Evolutionary conservation across 2,329 filamentous ascomycete species (phyloP).

Genomic region (Fusarium austroafricanum): DNA sequence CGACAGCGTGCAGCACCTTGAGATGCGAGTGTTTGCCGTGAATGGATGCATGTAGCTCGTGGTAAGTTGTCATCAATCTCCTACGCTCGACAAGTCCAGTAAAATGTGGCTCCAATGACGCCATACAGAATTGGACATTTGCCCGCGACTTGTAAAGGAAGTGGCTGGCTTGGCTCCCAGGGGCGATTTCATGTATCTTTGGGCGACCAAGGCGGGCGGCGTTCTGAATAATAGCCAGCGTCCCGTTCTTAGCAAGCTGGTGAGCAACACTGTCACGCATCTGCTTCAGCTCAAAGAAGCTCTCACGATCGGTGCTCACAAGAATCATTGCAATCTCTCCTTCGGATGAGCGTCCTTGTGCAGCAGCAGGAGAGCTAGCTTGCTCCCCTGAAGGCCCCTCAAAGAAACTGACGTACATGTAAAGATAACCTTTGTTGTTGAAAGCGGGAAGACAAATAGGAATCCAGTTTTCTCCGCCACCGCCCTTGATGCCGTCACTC

Average conservation of each 20-base stretch:
- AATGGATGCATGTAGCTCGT: slow-evolving; percentile 84
- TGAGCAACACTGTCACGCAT: slow-evolving; percentile 72
- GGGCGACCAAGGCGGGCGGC: slow-evolving; percentile 80
- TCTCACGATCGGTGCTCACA: slow-evolving; percentile 92
- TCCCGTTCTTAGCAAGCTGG: slow-evolving; percentile 80
- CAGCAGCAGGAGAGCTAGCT: slow-evolving; percentile 62
- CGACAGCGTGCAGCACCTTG: slow-evolving; percentile 85
- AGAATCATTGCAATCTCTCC: slow-evolving; percentile 91
- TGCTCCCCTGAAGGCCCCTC: slow-evolving; percentile 63
- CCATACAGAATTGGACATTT: slow-evolving; percentile 97
- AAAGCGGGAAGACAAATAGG: slow-evolving; percentile 95
- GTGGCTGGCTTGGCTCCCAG: slow-evolving; percentile 84
- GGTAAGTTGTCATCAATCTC: slow-evolving; percentile 85
- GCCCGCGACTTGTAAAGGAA: slow-evolving; percentile 95
- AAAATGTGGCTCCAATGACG: slow-evolving; percentile 80
- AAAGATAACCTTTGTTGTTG: slow-evolving; percentile 95
- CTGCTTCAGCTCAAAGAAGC: slow-evolving; percentile 88
- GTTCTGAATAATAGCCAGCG: slow-evolving; percentile 77
- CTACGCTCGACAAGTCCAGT: slow-evolving; percentile 67
- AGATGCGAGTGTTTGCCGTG: slow-evolving; percentile 86
- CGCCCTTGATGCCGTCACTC: slow-evolving; percentile 89
- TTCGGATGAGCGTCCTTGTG: slow-evolving; percentile 73
- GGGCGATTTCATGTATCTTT: slow-evolving; percentile 78
- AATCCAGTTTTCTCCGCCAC: slow-evolving; percentile 95
- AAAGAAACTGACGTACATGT: slow-evolving; percentile 99